Evolutionary conservation across 2,329 filamentous ascomycete species (phyloP).

Genomic region (Calonectria naviculata): DNA sequence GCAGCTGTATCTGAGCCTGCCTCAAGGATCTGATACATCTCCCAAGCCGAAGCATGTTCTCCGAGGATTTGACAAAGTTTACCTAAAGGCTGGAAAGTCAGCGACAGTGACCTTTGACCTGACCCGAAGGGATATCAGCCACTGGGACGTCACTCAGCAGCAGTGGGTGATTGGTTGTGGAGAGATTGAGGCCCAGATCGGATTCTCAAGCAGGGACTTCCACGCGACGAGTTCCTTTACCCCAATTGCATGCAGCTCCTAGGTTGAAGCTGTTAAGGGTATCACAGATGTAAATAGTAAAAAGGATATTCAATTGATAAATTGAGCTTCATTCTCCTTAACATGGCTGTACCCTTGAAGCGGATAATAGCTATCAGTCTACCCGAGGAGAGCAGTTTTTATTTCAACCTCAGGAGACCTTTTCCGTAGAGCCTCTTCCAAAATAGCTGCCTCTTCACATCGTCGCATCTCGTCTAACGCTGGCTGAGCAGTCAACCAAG

Average conservation of each 20-base stretch:
- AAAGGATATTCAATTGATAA: neutral
- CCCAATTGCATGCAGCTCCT: neutral
- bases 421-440: neutral
- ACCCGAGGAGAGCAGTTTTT: too few species aligned
- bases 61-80: neutral
- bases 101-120: neutral
- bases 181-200: constrained; percentile 7
- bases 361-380: neutral
- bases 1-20: neutral
- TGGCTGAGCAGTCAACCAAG: neutral
- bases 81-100: neutral
- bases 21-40: neutral
- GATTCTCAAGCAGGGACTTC: constrained; percentile 16
- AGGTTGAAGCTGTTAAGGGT: neutral
- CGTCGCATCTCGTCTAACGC: neutral
- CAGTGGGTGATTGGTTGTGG: constrained; percentile 18
- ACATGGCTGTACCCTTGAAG: neutral
- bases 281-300: too few species aligned
- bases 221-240: neutral
- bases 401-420: neutral
- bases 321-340: neutral
- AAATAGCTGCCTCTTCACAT: neutral
- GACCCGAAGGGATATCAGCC: constrained; percentile 16
- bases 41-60: neutral
- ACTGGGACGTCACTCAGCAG: constrained; percentile 16